A percentile compares a stretch with the other conserved stretches of the same genome.
Evolutionary conservation across 2,329 filamentous ascomycete species (phyloP).

Genomic region (Colletotrichum trifolii): DNA sequence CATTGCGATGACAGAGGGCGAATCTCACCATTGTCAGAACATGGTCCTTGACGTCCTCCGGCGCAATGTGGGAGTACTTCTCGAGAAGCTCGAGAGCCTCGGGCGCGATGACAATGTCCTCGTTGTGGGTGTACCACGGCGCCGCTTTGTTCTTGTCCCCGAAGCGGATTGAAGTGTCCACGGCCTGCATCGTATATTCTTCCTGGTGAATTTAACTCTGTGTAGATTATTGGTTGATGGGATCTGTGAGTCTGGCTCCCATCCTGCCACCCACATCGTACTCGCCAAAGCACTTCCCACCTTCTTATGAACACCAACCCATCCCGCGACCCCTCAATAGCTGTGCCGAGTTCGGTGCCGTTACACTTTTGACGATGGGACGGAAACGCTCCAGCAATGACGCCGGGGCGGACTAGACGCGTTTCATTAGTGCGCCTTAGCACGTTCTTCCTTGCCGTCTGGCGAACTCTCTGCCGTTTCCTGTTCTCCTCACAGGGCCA

Average conservation of each 20-base stretch:
- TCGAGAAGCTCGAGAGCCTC: conserved; percentile 31
- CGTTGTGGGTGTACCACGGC: conserved; percentile 32
- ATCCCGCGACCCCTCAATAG: background rate
- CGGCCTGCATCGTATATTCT: conserved; percentile 18
- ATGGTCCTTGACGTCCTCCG: conserved; percentile 25
- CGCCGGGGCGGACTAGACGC: background rate
- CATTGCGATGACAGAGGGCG: accelerated
- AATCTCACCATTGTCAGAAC: conserved; percentile 22
- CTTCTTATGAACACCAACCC: conserved; percentile 3
- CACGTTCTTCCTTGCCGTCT: too few relatives aligned
- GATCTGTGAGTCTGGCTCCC: too few relatives aligned
- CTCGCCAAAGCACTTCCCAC: too few relatives aligned
- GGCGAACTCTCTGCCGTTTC: conserved; percentile 5
- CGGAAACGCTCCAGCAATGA: background rate
- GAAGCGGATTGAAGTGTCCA: conserved; percentile 3
- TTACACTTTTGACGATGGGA: conserved; percentile 9
- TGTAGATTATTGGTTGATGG: background rate
- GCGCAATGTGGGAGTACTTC: conserved; percentile 24
- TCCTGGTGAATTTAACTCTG: background rate
- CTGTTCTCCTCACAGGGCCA: too few relatives aligned
- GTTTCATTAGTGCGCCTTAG: background rate
- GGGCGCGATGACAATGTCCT: conserved; percentile 8
- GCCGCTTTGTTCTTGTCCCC: conserved; percentile 31
- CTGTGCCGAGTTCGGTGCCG: background rate
- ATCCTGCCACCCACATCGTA: background rate